These are phyloP conservation scores for Eimeria acervulina DNA, from an alignment of 169 alveolate genomes.

Conservation along the genomic window DNA sequence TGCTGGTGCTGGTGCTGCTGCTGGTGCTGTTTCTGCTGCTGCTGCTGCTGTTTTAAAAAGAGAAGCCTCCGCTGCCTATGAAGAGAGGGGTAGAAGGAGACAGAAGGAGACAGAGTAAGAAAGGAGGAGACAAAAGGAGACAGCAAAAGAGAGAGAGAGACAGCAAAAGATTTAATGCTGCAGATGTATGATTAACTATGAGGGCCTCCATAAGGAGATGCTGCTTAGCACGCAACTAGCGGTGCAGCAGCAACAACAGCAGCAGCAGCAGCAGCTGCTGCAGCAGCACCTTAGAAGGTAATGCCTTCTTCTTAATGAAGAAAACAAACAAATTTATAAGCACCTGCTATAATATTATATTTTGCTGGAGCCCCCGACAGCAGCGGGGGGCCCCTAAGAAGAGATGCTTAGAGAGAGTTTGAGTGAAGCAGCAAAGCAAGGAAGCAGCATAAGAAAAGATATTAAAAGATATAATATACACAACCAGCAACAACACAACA, in stretches of 20 bases:
- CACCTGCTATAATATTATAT: not conserved
- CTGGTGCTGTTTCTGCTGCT: not conserved
- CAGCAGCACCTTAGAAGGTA: not conserved
- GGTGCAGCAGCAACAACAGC: constrained; percentile 23
- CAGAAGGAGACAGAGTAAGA: not conserved
- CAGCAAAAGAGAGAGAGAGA: not conserved
- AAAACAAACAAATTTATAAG: not conserved
- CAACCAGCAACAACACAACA: not conserved
- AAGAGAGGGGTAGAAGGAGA: not conserved
- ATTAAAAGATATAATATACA: not conserved
- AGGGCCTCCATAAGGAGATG: not conserved
- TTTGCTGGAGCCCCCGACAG: not conserved
- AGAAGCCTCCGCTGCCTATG: no score
- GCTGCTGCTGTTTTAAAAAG: not conserved
- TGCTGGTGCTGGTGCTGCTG: not conserved
- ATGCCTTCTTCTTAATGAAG: no score
- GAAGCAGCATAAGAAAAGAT: not conserved
- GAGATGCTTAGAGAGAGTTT: not conserved
- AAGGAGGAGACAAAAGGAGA: not conserved
- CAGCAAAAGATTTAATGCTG: not conserved
- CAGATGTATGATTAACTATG: not conserved
- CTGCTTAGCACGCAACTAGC: not conserved
- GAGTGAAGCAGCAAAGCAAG: not conserved
- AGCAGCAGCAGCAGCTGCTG: constrained; percentile 37
- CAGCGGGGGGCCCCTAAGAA: constrained; percentile 18